These are phyloP conservation scores for Leccinum variicolor DNA, from an alignment of 768 basidiomycete genomes.

Conservation along the genomic window DNA sequence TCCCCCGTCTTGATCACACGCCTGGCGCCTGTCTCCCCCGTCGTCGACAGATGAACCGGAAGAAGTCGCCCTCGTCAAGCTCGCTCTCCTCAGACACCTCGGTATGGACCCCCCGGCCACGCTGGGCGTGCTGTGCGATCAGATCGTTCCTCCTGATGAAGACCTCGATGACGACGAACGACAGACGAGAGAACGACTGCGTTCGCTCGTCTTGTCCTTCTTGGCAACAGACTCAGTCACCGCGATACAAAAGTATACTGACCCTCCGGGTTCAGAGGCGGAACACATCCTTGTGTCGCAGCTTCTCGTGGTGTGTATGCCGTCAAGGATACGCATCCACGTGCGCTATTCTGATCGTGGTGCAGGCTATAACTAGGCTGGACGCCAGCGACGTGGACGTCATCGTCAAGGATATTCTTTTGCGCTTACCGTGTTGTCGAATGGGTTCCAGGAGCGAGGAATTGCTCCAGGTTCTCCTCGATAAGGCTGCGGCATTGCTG, in stretches of 20 bases:
- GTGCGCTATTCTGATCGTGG: constrained; percentile 3
- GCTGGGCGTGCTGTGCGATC: constrained; percentile 66
- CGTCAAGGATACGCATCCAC: background rate
- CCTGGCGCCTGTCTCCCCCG: constrained; percentile 13
- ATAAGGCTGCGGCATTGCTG: constrained; percentile 33
- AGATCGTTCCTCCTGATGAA: constrained; percentile 51
- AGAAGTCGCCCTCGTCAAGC: constrained; percentile 60
- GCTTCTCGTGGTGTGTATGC: constrained; percentile 44
- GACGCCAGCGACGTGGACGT: constrained; percentile 38
- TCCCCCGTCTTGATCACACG: constrained; percentile 17
- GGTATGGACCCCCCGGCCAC: constrained; percentile 60
- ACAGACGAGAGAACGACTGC: constrained; percentile 52
- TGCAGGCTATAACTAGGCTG: constrained; percentile 50
- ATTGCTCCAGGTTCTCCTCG: constrained; percentile 39
- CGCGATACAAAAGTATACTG: constrained; percentile 43
- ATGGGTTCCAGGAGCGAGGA: constrained; percentile 33
- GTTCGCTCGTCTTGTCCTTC: constrained; percentile 59
- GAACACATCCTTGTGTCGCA: constrained; percentile 48
- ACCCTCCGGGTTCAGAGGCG: constrained; percentile 39
- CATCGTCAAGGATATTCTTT: constrained; percentile 53
- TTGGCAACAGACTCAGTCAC: constrained; percentile 49
- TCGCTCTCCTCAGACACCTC: constrained; percentile 58
- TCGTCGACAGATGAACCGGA: constrained; percentile 55
- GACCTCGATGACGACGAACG: constrained; percentile 56
- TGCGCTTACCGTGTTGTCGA: constrained; percentile 45